These are phyloP conservation scores for Iris macrosiphon DNA, from an alignment of 106 monocot species.

Conservation along the genomic window DNA sequence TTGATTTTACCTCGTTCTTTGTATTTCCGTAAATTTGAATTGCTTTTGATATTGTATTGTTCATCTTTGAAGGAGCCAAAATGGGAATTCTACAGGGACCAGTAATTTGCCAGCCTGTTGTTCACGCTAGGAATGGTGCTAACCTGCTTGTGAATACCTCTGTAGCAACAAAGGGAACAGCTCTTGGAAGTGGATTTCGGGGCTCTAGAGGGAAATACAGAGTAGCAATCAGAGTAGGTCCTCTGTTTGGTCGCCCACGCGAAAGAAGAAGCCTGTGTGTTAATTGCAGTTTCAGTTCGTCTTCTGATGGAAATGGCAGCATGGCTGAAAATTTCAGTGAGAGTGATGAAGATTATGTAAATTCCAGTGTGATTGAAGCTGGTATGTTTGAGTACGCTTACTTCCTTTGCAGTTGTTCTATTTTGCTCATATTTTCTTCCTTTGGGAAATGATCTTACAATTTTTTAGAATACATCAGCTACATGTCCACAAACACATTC, in stretches of 20 bases:
- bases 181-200: slow-evolving; percentile 39
- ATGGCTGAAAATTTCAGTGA: slow-evolving; percentile 56
- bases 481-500: too few relatives aligned
- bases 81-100: slow-evolving; percentile 60
- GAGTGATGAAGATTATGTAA: slow-evolving; percentile 71
- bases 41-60: background rate
- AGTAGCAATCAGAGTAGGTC: slow-evolving; percentile 13
- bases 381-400: too few relatives aligned
- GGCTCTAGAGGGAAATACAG: too few relatives aligned
- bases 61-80: background rate
- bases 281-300: slow-evolving; percentile 50
- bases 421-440: too few relatives aligned
- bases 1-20: too few relatives aligned
- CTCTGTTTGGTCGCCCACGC: slow-evolving; percentile 12
- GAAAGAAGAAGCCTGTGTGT: slow-evolving; percentile 13
- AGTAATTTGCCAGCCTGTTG: slow-evolving; percentile 32
- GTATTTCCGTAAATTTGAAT: too few relatives aligned
- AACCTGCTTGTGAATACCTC: slow-evolving; percentile 5
- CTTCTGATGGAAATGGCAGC: slow-evolving; percentile 71
- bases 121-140: slow-evolving; percentile 14
- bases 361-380: slow-evolving; percentile 83
- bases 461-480: too few relatives aligned
- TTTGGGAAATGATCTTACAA: too few relatives aligned
- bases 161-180: slow-evolving; percentile 17
- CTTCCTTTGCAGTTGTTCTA: too few relatives aligned